These are phyloP conservation scores for Chalciporus sp. DNA, from an alignment of 1,284 basidiomycete genomes.

Conservation along the genomic window DNA sequence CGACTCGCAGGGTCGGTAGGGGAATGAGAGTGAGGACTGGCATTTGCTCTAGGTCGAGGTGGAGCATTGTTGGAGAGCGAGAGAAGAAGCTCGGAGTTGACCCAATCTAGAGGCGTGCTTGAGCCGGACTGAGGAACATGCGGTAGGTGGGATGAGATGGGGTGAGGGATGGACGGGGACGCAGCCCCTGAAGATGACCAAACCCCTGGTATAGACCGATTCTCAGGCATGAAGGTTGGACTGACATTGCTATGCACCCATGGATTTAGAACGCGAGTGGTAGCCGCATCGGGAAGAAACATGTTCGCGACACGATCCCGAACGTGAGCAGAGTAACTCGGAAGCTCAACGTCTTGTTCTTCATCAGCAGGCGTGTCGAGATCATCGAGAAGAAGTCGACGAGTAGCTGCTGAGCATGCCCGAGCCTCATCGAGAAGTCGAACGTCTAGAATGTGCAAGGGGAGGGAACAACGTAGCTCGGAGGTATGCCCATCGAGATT, in stretches of 20 bases:
- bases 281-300: slow-evolving; percentile 63
- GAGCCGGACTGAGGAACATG: slow-evolving; percentile 44
- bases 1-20: slow-evolving; percentile 32
- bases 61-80: slow-evolving; percentile 50
- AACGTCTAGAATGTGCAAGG: slow-evolving; percentile 79
- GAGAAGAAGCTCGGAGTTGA: slow-evolving; percentile 79
- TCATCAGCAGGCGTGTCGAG: slow-evolving; percentile 42
- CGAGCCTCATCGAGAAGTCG: slow-evolving; percentile 76
- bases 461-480: slow-evolving; percentile 89
- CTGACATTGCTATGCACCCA: slow-evolving; percentile 43
- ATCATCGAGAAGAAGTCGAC: slow-evolving; percentile 55
- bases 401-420: slow-evolving; percentile 67
- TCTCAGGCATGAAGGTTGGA: slow-evolving; percentile 39
- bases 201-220: slow-evolving; percentile 15
- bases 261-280: slow-evolving; percentile 68
- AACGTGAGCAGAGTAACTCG: slow-evolving; percentile 86
- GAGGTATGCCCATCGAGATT: slow-evolving; percentile 90
- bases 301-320: slow-evolving; percentile 87
- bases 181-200: slow-evolving; percentile 33
- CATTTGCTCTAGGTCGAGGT: slow-evolving; percentile 23
- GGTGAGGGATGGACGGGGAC: slow-evolving; percentile 38
- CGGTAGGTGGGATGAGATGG: slow-evolving; percentile 44
- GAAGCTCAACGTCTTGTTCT: slow-evolving; percentile 74
- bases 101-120: slow-evolving; percentile 67
- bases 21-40: slow-evolving; percentile 17